Percentiles rank a stretch among this genome's conserved stretches.
These are phyloP conservation scores for Taphrina confusa DNA, from an alignment of 1,139 yeast genomes.

Conservation along the genomic window DNA sequence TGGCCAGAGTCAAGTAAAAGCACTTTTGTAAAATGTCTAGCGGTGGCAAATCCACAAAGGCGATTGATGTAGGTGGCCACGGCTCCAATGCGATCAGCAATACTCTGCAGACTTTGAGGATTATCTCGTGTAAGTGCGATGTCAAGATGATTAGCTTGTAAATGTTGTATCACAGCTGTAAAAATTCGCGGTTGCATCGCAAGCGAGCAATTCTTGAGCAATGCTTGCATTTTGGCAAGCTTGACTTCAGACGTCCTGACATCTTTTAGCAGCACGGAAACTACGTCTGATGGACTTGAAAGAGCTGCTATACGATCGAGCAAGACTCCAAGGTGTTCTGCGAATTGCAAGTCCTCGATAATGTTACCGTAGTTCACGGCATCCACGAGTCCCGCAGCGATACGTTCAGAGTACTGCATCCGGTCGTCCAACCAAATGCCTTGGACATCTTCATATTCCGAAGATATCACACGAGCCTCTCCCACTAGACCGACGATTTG, in stretches of 20 bases:
- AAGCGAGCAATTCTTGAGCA: not conserved
- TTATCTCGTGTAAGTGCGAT: not conserved
- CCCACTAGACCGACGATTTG: constrained; percentile 2
- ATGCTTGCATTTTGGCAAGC: not conserved
- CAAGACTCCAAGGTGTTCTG: not conserved
- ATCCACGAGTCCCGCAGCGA: not conserved
- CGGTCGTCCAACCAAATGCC: constrained; percentile 4
- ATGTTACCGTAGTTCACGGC: not conserved
- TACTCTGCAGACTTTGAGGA: not conserved
- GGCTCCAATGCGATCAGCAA: constrained; percentile 19
- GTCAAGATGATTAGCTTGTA: not conserved
- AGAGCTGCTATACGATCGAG: not conserved
- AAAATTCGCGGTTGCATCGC: not conserved
- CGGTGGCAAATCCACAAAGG: not conserved
- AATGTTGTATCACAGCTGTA: not conserved
- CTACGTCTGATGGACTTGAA: not conserved
- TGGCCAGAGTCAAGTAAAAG: not conserved
- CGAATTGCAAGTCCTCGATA: not conserved
- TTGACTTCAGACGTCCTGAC: not conserved
- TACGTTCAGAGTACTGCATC: not conserved
- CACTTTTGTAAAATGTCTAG: not conserved
- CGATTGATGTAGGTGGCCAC: not conserved
- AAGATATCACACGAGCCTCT: not conserved
- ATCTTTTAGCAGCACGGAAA: not conserved
- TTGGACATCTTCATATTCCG: not conserved